phyloP scores from a whole-genome alignment of 164 flowering plant genomes.

The Aristolochia contorta region DNA sequence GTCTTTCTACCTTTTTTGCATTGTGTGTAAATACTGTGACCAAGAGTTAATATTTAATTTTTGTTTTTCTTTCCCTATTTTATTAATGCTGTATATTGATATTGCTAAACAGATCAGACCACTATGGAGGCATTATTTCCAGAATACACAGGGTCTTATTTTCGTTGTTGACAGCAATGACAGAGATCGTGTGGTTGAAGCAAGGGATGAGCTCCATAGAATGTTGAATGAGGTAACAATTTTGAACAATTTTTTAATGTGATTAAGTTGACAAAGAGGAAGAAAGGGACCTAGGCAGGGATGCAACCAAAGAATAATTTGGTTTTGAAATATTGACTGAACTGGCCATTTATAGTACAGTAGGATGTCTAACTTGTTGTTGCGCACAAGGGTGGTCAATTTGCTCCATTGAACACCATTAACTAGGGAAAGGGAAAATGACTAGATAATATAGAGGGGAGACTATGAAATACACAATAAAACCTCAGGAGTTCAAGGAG shows the following conservation, averaged over 20 bases:
- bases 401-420: too few relatives aligned
- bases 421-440: too few relatives aligned
- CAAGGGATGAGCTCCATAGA: conserved; percentile 22
- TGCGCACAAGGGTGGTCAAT: too few relatives aligned
- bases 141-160: conserved; percentile 18
- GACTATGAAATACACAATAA: too few relatives aligned
- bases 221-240: conserved; percentile 19
- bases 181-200: conserved; percentile 17
- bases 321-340: too few relatives aligned
- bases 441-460: too few relatives aligned
- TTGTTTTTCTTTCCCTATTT: background rate
- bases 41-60: background rate
- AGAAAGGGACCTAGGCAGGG: too few relatives aligned
- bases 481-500: too few relatives aligned
- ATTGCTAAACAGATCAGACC: conserved; percentile 15
- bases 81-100: background rate
- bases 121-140: conserved; percentile 23
- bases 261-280: too few relatives aligned
- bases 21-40: background rate
- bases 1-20: background rate
- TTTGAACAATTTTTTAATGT: background rate
- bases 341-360: too few relatives aligned
- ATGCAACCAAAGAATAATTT: too few relatives aligned
- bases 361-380: too few relatives aligned
- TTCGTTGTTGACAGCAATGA: conserved; percentile 22